A percentile compares a stretch with the other conserved stretches of the same genome.
Conservation (phyloP, 177 flowering plant genomes). For the Vitis hybrid region DNA sequence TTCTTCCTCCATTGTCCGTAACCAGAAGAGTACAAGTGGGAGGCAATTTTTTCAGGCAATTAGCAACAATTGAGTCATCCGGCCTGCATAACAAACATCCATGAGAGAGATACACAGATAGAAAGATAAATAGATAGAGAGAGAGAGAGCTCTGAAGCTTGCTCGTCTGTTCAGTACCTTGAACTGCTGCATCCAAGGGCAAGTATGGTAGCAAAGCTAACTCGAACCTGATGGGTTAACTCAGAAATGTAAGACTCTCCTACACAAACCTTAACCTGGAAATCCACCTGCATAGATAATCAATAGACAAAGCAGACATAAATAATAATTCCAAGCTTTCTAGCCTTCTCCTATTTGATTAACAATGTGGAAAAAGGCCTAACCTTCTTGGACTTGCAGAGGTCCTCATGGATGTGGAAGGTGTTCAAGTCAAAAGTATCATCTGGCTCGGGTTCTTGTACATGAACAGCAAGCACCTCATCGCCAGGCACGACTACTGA, state of each 20-base stretch:
- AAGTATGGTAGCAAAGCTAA: slow-evolving; percentile 33
- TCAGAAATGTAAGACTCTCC: slow-evolving; percentile 27
- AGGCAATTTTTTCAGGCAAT: slow-evolving; percentile 37
- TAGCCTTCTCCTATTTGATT: neutral
- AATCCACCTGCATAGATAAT: slow-evolving; percentile 39
- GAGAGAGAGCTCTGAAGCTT: neutral
- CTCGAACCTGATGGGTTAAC: slow-evolving; percentile 35
- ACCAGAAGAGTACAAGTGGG: slow-evolving; percentile 45
- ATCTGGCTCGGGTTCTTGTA: slow-evolving; percentile 19
- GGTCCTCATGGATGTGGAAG: slow-evolving; percentile 51
- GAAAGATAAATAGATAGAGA: slow-evolving; percentile 10
- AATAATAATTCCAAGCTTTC: neutral
- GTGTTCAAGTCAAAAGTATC: slow-evolving; percentile 42
- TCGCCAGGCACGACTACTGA: slow-evolving; percentile 24
- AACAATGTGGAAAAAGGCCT: neutral
- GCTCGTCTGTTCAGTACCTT: slow-evolving; percentile 17
- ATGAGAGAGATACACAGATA: neutral
- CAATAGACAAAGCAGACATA: neutral
- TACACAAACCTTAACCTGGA: slow-evolving; percentile 40
- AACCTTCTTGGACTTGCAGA: slow-evolving; percentile 53
- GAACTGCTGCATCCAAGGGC: slow-evolving; percentile 40
- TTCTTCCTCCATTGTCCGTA: slow-evolving; percentile 35
- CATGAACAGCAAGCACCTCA: slow-evolving; percentile 42
- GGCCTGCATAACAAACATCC: slow-evolving; percentile 29
- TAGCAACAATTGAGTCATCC: slow-evolving; percentile 18